Evolutionary conservation across 2,329 filamentous ascomycete species (phyloP), one percentile per base, ranked within the genome.

Genomic region (Monosporascus cannonballus): DNA sequence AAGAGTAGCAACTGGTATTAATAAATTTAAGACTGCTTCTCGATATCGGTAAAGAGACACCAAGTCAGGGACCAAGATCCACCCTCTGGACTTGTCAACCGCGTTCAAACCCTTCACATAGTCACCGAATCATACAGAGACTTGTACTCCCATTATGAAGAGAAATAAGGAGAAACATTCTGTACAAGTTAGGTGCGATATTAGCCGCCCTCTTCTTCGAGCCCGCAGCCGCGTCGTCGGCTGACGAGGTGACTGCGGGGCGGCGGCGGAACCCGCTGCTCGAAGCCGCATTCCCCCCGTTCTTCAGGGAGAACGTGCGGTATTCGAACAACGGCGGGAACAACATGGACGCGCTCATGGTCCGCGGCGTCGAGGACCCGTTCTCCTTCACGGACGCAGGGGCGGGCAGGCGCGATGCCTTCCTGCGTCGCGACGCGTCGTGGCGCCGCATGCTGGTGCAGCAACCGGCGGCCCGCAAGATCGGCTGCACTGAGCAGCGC

Each of bases 381-480:
- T 50, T 50, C n/a, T n/a, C 24, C 4, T 50, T 46, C 39, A 50
- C 46, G 38, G 37, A 46, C 8, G 9, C 17, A 1, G 8, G 17
- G 15, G 17, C 4, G 14, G 22, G 22, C 15, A 27, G 11, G 4
- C 48, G 48, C 14, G 48, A 50, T 15, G 18, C 22, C 11, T 50
- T 30, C 22, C 38, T 42, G 14, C 48, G 48, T 6, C 25, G 20
- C 8, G 37, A 22, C 36, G 48, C 48, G 18, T 50, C 48, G 18
- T 50, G 48, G 48, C 48, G 48, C 4, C 48, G 38, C 24, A 50
- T 50, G 48, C 38, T 50, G 18, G 48, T 50, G 37, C 48, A 50
- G 38, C 48, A 50, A 37, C 48, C 48, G 18, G 48, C 48, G n/a
- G 37, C 22, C 11, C 24, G 25, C 17, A 50, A 45, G 48, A 6